These are phyloP conservation scores for Dichotomopilus funicola DNA, from an alignment of 2,329 filamentous ascomycete genomes.

Conservation along the genomic window DNA sequence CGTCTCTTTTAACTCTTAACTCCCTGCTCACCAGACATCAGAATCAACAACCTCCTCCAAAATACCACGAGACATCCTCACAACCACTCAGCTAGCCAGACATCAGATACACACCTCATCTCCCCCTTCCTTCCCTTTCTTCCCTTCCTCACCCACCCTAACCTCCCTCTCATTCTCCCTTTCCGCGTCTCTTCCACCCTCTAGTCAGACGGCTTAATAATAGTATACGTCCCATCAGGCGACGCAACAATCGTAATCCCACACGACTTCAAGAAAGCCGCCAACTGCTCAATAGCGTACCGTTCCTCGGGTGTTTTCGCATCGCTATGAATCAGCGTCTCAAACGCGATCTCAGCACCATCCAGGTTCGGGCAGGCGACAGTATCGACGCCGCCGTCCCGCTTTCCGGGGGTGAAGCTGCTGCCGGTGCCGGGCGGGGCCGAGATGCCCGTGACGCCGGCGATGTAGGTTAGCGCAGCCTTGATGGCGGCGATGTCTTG, in stretches of 20 bases:
- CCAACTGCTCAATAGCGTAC: slow-evolving; percentile 18
- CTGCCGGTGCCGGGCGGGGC: slow-evolving; percentile 19
- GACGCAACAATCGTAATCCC: slow-evolving; percentile 31
- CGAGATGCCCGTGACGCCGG: slow-evolving; percentile 19
- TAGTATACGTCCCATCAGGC: slow-evolving; percentile 32
- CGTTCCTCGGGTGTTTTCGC: slow-evolving; percentile 16
- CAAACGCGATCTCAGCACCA: slow-evolving; percentile 41
- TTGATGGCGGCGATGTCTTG: slow-evolving; percentile 20
- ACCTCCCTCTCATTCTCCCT: slow-evolving; percentile 14
- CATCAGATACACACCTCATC: neutral
- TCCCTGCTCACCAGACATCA: neutral
- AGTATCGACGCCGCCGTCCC: slow-evolving; percentile 8
- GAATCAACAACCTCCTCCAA: neutral
- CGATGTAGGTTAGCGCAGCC: slow-evolving; percentile 18
- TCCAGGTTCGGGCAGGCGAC: slow-evolving; percentile 64
- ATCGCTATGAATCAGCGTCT: slow-evolving; percentile 19
- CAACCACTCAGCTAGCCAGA: neutral
- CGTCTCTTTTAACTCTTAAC: neutral
- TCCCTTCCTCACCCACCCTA: no score
- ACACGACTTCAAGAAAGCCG: slow-evolving; percentile 28
- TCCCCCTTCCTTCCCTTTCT: neutral
- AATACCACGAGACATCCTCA: neutral
- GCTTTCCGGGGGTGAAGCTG: slow-evolving; percentile 22
- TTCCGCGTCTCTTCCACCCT: slow-evolving; percentile 1
- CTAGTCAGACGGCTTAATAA: slow-evolving; percentile 26